These are phyloP conservation scores for Cladophialophora immunda DNA, from an alignment of 2,329 filamentous ascomycete species.

Conservation along the genomic window DNA sequence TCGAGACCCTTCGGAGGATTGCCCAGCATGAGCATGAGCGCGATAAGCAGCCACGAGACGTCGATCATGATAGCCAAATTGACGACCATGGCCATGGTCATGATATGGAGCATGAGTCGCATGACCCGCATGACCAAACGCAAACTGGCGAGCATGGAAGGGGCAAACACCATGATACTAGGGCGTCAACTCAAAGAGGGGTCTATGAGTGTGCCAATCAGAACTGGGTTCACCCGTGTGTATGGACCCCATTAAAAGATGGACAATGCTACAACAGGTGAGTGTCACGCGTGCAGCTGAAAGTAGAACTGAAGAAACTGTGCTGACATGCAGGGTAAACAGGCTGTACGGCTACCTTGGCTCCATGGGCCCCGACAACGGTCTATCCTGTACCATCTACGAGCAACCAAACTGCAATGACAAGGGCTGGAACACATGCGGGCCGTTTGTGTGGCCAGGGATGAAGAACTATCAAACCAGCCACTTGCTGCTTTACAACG, in stretches of 20 bases:
- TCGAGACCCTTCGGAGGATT: not conserved
- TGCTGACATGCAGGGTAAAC: not conserved
- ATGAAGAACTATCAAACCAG: constrained; percentile 24
- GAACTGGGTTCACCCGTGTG: constrained; percentile 28
- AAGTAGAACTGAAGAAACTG: not conserved
- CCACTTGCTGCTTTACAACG: constrained; percentile 14
- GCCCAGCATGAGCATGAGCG: not conserved
- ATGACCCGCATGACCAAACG: not conserved
- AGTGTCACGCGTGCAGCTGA: not conserved
- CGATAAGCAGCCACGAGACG: not conserved
- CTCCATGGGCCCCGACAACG: constrained; percentile 35
- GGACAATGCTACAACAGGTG: constrained; percentile 31
- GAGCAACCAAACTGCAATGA: constrained; percentile 26
- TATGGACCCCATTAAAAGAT: constrained; percentile 23
- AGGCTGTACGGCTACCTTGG: constrained; percentile 21
- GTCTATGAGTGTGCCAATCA: constrained; percentile 30
- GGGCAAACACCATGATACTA: not conserved
- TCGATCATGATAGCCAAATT: not conserved
- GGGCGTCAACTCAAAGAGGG: constrained; percentile 3
- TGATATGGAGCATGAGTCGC: not conserved
- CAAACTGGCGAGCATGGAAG: not conserved
- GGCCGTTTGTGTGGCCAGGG: constrained; percentile 25
- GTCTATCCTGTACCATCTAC: constrained; percentile 30
- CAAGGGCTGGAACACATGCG: constrained; percentile 20
- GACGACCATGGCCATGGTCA: not conserved